phyloP scores from a whole-genome alignment of 2,329 filamentous ascomycete species.

The Domatiomyces catenatus region DNA sequence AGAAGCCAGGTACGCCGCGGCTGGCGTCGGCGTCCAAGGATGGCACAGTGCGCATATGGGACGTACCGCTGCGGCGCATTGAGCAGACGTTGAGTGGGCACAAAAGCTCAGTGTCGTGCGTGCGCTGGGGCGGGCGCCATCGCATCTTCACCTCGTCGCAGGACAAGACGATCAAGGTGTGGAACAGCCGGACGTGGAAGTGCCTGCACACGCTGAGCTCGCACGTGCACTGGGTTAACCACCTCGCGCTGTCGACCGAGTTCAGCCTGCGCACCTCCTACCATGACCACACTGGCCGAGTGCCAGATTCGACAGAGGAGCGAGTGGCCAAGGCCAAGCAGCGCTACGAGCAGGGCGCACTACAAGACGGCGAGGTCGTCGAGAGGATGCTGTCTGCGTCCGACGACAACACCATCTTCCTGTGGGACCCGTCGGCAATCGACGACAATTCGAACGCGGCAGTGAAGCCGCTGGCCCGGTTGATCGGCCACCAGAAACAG shows the following conservation, averaged over 20 bases:
- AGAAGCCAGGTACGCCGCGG: slow-evolving; percentile 55
- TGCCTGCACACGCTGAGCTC: slow-evolving; percentile 62
- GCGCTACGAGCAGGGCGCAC: slow-evolving; percentile 74
- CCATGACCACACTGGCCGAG: slow-evolving; percentile 63
- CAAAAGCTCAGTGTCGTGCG: slow-evolving; percentile 75
- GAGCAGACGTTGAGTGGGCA: slow-evolving; percentile 79
- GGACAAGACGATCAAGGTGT: slow-evolving; percentile 84
- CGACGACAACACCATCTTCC: slow-evolving; percentile 90
- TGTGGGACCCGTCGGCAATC: slow-evolving; percentile 62
- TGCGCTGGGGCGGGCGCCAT: slow-evolving; percentile 86
- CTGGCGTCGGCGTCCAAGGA: slow-evolving; percentile 85
- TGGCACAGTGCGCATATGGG: slow-evolving; percentile 73
- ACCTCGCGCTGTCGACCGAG: slow-evolving; percentile 83
- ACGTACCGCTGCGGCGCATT: slow-evolving; percentile 59
- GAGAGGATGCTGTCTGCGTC: slow-evolving; percentile 81
- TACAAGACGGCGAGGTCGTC: slow-evolving; percentile 56
- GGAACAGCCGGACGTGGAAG: slow-evolving; percentile 66
- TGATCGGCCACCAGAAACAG: slow-evolving; percentile 91
- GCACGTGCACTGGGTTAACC: slow-evolving; percentile 92
- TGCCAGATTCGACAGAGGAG: slow-evolving; percentile 53
- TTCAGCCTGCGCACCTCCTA: slow-evolving; percentile 74
- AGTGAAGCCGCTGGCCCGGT: slow-evolving; percentile 69
- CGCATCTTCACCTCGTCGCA: slow-evolving; percentile 72
- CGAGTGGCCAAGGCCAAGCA: slow-evolving; percentile 61
- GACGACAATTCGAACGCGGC: slow-evolving; percentile 29